phyloP scores from a whole-genome alignment of 2,329 filamentous ascomycete species.

The Cladorrhinum sp. region DNA sequence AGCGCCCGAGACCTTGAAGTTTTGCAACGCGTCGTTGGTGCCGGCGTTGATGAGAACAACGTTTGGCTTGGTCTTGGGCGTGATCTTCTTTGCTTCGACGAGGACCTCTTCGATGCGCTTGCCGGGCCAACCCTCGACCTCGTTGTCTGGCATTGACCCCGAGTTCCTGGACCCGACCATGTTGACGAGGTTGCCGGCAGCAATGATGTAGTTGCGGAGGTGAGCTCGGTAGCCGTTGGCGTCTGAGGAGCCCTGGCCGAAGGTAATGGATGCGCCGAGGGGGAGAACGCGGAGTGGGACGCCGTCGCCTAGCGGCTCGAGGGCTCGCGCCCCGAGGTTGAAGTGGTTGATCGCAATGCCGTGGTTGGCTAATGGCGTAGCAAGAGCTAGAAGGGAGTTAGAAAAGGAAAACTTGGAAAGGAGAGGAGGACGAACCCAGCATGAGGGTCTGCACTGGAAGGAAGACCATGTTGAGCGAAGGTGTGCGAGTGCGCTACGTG shows the following conservation, averaged over 20 bases:
- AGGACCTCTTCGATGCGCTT: slow-evolving; percentile 40
- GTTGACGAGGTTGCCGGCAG: slow-evolving; percentile 33
- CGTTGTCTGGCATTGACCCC: slow-evolving; percentile 41
- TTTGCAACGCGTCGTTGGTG: slow-evolving; percentile 42
- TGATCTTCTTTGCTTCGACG: slow-evolving; percentile 32
- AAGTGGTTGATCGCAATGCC: slow-evolving; percentile 22
- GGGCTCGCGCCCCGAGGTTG: slow-evolving; percentile 14
- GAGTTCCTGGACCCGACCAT: slow-evolving; percentile 41
- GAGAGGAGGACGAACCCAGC: slow-evolving; percentile 9
- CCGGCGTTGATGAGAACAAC: slow-evolving; percentile 42
- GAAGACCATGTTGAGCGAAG: not conserved
- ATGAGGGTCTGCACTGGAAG: slow-evolving; percentile 11
- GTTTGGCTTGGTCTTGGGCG: slow-evolving; percentile 37
- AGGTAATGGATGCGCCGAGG: slow-evolving; percentile 44
- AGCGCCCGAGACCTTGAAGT: slow-evolving; percentile 31
- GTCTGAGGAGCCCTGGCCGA: slow-evolving; percentile 35
- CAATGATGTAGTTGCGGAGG: slow-evolving; percentile 33
- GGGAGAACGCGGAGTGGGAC: slow-evolving; percentile 42
- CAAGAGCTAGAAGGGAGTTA: slow-evolving; percentile 20
- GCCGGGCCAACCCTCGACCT: slow-evolving; percentile 45
- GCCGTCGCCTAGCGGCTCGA: slow-evolving; percentile 20
- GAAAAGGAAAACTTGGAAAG: not conserved
- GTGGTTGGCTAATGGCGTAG: slow-evolving; percentile 22
- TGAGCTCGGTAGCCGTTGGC: slow-evolving; percentile 40
- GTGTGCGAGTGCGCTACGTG: not conserved